Evolutionary conservation across 495 filamentous ascomycete species (phyloP), one percentile per base, ranked within the genome.

Genomic region (Glonium stellatum): DNA sequence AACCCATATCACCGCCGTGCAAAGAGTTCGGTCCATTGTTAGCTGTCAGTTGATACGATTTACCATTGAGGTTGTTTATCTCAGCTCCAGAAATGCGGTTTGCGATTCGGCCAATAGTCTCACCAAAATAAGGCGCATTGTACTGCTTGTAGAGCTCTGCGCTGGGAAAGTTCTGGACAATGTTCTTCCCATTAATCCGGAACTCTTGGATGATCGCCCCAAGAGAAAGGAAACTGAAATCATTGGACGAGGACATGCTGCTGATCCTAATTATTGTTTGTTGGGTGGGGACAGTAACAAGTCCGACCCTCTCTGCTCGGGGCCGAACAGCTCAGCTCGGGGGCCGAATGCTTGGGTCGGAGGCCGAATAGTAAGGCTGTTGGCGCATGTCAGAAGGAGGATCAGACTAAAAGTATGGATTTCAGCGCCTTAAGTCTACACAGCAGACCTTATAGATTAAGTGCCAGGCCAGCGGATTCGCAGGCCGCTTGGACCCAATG

Each of bases 191-290:
- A 51, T 77, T 84, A 55, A 97, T 80, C 47, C 75, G 79, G 75
- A 97, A 87, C 68, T 87, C 80, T 68, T 96, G 87, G 69, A 97
- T 88, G 67, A 95, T 89, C 63, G 89, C 92, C 23, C 92, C 92
- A 21, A 90, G 81, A 22, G 90, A 84, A 56, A 96, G 78, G 76
- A 97, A 92, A 47, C 79, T 84, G 70, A 76, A 74, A 27, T 63
- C 49, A 41, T 44, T 19, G 15, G 23, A 3, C 11, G 41, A 39
- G 21, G 54, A 19, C 41, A 47, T 44, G 41, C 22, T 55, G 21
- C 13, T n/a, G 21, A 18, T 13, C 4, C 18, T 4, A 15, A 44
- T 44, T 3, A 11, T 4, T 11, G 18, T 2, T 44, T 13, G 10
- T 18, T 1, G 13, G 39, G 39, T 44, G 2, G 10, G 10, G 18